Evolutionary conservation across 257 asterid genomes (phyloP).

Genomic region (Solanum sitiens): DNA sequence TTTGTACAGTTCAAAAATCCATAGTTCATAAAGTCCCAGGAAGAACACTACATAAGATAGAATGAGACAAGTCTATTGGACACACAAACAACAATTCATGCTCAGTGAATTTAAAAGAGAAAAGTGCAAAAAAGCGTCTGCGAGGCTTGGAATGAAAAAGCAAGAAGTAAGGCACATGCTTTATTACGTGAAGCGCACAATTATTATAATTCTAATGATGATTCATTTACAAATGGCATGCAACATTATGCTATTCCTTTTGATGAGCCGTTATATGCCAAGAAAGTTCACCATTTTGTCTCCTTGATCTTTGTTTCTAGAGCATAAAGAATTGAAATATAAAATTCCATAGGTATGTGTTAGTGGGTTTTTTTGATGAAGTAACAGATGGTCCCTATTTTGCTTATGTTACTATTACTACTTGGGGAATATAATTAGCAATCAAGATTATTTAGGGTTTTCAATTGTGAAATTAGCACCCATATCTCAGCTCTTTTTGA

Average conservation of each 20-base stretch:
- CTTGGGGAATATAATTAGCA: not conserved
- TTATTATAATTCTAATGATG: not conserved
- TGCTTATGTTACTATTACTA: not conserved
- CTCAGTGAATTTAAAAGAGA: not conserved
- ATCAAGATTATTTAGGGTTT: not conserved
- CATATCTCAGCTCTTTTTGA: not conserved
- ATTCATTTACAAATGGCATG: not conserved
- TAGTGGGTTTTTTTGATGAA: not conserved
- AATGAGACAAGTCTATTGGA: not conserved
- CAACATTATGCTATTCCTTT: not conserved
- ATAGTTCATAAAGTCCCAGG: not conserved
- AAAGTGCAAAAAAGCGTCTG: not conserved
- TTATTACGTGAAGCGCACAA: not conserved
- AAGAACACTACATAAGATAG: not conserved
- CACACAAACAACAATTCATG: not conserved
- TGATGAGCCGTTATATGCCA: not conserved
- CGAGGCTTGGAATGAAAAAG: not conserved
- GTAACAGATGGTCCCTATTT: not conserved
- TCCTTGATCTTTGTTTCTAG: not conserved
- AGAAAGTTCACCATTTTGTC: not conserved
- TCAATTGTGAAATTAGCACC: not conserved
- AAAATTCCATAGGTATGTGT: not conserved
- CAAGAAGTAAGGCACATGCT: not conserved
- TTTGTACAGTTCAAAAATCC: not conserved
- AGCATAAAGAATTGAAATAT: not conserved